Percentiles rank a stretch among this genome's conserved stretches.
These are phyloP conservation scores for Prunella vulgaris DNA, from an alignment of 257 asterid genomes.

Conservation along the genomic window DNA sequence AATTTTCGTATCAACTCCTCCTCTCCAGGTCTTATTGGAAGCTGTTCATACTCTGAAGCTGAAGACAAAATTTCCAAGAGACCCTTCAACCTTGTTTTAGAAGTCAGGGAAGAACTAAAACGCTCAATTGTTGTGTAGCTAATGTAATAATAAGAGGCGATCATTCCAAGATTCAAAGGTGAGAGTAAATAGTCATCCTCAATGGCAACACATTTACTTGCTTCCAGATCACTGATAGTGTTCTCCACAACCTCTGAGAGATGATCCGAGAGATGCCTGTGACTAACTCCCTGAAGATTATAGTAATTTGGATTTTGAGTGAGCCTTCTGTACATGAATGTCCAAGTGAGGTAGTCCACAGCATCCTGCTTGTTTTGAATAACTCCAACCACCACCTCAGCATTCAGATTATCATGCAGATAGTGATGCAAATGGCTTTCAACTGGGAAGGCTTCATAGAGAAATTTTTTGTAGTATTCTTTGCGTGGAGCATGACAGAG, in stretches of 20 bases:
- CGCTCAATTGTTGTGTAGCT: slow-evolving; percentile 61
- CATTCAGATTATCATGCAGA: slow-evolving; percentile 53
- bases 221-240: slow-evolving; percentile 50
- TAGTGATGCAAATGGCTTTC: slow-evolving; percentile 65
- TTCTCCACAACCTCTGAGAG: slow-evolving; percentile 55
- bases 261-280: slow-evolving; percentile 58
- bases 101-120: slow-evolving; percentile 49
- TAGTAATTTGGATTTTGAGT: slow-evolving; percentile 57
- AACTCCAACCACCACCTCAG: slow-evolving; percentile 58
- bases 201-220: slow-evolving; percentile 44
- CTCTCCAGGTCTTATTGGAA: slow-evolving; percentile 57
- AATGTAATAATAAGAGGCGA: slow-evolving; percentile 51
- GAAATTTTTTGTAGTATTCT: slow-evolving; percentile 49
- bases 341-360: slow-evolving; percentile 59
- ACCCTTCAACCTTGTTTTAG: slow-evolving; percentile 55
- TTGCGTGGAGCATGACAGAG: slow-evolving; percentile 63
- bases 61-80: slow-evolving; percentile 52
- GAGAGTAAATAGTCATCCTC: slow-evolving; percentile 38
- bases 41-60: slow-evolving; percentile 52
- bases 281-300: slow-evolving; percentile 61
- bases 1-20: slow-evolving; percentile 49
- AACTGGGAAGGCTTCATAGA: slow-evolving; percentile 56
- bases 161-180: slow-evolving; percentile 50
- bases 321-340: slow-evolving; percentile 53
- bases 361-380: slow-evolving; percentile 61